Base-by-base conservation (phyloP, 2,329 filamentous ascomycete genomes). In the Aspergillus aculeatinus region DNA sequence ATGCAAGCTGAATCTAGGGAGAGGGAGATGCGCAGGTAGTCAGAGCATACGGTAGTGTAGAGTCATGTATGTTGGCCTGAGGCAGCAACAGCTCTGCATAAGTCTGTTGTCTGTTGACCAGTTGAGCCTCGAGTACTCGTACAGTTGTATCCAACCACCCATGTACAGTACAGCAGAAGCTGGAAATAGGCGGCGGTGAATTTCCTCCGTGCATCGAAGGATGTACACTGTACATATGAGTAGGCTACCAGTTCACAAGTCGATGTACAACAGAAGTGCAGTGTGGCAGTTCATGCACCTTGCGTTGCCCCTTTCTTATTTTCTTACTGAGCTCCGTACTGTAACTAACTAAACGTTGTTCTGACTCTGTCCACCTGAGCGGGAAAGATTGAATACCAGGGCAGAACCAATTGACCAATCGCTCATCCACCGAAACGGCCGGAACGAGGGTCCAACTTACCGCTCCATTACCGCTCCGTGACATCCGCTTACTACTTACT, bases 251-350 rank as follows among this genome's bases (percentile, higher is more conserved):
- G 27, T 9, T 29, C 10, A 29, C 27, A 29, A 29, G 7, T 29
- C 7, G 0, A 29, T 29, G 27, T 29, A 16, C 33, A 35, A 35
- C 12, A 35, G 14, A 12, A 35, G 33, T 35, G 33, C 33, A 44
- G 39, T n/a, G 14, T 48, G 53, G 39, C 53, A 55, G 44, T 55
- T 55, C 16, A 16, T n/a, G 16, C 27, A 47, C 53, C 53, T 55
- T 55, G 53, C 53, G 44, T 55, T 55, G 44, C 57, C 57, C 57
- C 57, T 59, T 59, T 59, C 51, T 54, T 48, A 27, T 7, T 44
- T n/a, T 19, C 16, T 19, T 35, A 29, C 27, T 10, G 27, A 29
- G 27, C 27, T 9, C 27, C 27, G 27, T 29, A 29, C 27, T 7
- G 27, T 27, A 27, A n/a, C n/a, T n/a, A n/a, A n/a, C 25, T 5